phyloP scores from a whole-genome alignment of 495 filamentous ascomycete genomes.

The Aspergillus conjunctus region DNA sequence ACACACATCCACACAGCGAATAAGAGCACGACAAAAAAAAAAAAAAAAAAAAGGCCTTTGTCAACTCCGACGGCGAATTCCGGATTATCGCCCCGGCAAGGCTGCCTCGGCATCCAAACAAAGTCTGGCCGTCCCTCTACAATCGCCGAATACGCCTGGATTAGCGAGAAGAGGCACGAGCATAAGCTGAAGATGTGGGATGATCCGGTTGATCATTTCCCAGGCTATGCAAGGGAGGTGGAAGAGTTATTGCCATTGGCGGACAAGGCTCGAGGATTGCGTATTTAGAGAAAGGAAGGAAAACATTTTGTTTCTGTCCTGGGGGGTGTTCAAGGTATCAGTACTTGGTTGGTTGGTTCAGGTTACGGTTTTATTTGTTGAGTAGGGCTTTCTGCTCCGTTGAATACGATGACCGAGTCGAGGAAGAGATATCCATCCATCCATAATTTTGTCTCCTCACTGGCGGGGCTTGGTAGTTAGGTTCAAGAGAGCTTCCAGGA shows the following conservation, averaged over 20 bases:
- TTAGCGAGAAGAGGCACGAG: conserved; percentile 55
- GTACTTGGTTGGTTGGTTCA: too few species aligned
- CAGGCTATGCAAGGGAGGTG: conserved; percentile 44
- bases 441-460: too few species aligned
- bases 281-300: conserved; percentile 2
- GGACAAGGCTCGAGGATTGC: conserved; percentile 17
- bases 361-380: too few species aligned
- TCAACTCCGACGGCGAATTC: conserved; percentile 55
- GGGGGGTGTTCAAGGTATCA: not conserved
- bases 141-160: conserved; percentile 56
- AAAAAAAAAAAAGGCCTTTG: conserved; percentile 45
- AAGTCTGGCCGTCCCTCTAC: conserved; percentile 54
- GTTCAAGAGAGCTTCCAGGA: not conserved
- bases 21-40: conserved; percentile 46
- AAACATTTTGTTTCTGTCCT: not conserved
- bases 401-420: too few species aligned
- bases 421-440: too few species aligned
- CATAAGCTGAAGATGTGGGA: conserved; percentile 62
- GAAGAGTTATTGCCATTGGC: conserved; percentile 45
- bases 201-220: conserved; percentile 54
- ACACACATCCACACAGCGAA: conserved; percentile 51
- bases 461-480: too few species aligned
- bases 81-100: conserved; percentile 52
- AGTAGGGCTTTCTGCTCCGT: too few species aligned
- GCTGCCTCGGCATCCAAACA: conserved; percentile 52